Base-by-base conservation (phyloP, 345 rosid genomes). In the Passiflora organensis region DNA sequence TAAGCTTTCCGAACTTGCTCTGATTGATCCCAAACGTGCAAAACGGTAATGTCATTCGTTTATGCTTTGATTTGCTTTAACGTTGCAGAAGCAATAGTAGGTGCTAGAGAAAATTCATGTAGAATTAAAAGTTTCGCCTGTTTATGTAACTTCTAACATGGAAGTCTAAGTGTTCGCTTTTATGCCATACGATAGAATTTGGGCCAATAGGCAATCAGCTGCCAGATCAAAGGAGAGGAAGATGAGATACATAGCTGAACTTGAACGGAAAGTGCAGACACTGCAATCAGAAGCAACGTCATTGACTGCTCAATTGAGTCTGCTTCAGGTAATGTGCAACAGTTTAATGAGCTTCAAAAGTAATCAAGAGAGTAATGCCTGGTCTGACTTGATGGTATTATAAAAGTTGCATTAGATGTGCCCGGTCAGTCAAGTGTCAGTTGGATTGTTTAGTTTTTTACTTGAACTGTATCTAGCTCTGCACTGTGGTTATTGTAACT, bases 171-270 rank as follows among this genome's bases (percentile, higher is more conserved):
- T 59, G 13, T 42, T 46, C 13, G 11, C 43, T 48, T 59, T 37
- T 43, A 15, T 54, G 25, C 16, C 19, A 28, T 52, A 18, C 20
- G 10, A 24, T 62, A 93, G 99, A 85, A 86, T 93, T 48, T 86
- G 95, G 95, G 99, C 97, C 6, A 90, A 90, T 55, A 80, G 97
- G 80, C 98, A 91, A 70, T 91, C 98, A 2, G 98, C 98, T 12
- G 98, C 96, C 23, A 77, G 96, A 72, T 91, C 96, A 32, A 91
- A 91, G 80, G 96, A 91, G 76, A 79, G 96, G 75, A 91, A 91
- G 77, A 85, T 87, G 84, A 78, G 95, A 28, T 88, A 88, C 74
- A 91, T 88, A 60, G 81, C 84, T 41, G 98, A 91, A 76, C 94
- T 91, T 39, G 98, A 91, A 63, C 69, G 87, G 69, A 91, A 91